A percentile compares a stretch with the other conserved stretches of the same genome.
Conservation (phyloP, 2,329 filamentous ascomycete genomes). For the Diaporthe citriasiana region DNA sequence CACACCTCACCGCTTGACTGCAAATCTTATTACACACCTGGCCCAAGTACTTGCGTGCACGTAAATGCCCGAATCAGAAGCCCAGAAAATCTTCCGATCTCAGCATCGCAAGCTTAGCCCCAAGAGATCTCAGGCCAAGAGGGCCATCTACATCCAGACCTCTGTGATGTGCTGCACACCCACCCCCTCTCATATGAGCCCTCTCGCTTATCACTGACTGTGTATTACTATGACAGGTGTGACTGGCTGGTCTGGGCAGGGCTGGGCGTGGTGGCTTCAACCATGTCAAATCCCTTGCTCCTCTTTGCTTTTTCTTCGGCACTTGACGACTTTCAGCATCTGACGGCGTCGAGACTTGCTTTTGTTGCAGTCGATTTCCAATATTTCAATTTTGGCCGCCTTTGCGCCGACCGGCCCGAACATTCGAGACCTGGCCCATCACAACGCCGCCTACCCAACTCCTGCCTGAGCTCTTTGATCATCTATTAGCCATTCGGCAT, state of each 20-base stretch:
- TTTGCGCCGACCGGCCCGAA: constrained; percentile 9
- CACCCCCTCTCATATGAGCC: not conserved
- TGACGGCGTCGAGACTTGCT: constrained; percentile 13
- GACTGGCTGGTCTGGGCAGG: constrained; percentile 22
- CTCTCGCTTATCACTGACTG: constrained; percentile 4
- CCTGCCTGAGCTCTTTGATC: not conserved
- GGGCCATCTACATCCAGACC: not conserved
- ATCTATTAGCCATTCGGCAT: not conserved
- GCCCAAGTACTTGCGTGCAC: not conserved
- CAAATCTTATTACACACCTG: constrained; percentile 31
- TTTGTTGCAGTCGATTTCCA: constrained; percentile 13
- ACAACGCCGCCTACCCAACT: not conserved
- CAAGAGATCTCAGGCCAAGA: not conserved
- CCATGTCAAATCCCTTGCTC: constrained; percentile 24
- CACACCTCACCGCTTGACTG: constrained; percentile 31
- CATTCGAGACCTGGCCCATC: constrained; percentile 12
- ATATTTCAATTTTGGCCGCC: constrained; percentile 33
- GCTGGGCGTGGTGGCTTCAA: constrained; percentile 19
- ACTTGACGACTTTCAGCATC: constrained; percentile 23
- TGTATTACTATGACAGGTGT: not conserved
- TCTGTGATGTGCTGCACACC: not conserved
- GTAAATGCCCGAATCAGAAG: constrained; percentile 15
- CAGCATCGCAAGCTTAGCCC: constrained; percentile 22
- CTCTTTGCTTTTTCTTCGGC: constrained; percentile 24
- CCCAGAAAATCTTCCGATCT: constrained; percentile 15